A percentile compares a stretch with the other conserved stretches of the same genome.
Conservation (phyloP, 495 filamentous ascomycete species). For the Schizothecium vesticola region DNA sequence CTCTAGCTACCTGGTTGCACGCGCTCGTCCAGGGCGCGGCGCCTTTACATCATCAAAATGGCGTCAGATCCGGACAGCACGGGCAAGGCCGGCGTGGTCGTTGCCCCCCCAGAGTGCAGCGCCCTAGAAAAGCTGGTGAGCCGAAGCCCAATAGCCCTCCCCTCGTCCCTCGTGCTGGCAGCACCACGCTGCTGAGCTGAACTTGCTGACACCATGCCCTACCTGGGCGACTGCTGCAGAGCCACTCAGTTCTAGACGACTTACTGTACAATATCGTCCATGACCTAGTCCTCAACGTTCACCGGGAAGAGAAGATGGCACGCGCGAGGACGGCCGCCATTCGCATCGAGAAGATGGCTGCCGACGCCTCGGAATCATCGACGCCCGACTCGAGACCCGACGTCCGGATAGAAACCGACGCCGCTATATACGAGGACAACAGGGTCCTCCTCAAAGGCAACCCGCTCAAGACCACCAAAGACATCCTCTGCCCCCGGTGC, state of each 20-base stretch:
- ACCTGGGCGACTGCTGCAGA: slow-evolving; percentile 24
- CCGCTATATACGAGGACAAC: slow-evolving; percentile 66
- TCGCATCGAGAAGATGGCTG: slow-evolving; percentile 60
- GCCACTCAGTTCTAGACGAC: slow-evolving; percentile 57
- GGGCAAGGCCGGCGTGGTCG: slow-evolving; percentile 47
- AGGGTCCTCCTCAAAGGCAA: slow-evolving; percentile 70
- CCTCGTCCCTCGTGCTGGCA: too few relatives aligned
- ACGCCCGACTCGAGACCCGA: slow-evolving; percentile 40
- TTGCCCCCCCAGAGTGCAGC: slow-evolving; percentile 36
- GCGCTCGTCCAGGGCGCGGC: slow-evolving; percentile 5
- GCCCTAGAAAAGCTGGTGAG: slow-evolving; percentile 45
- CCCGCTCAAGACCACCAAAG: slow-evolving; percentile 64
- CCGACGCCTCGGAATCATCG: slow-evolving; percentile 45
- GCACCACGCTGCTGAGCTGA: too few relatives aligned
- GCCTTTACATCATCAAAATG: slow-evolving; percentile 27
- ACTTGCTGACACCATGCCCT: not conserved
- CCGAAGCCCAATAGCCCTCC: not conserved
- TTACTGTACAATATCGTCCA: slow-evolving; percentile 68
- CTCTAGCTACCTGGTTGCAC: not conserved
- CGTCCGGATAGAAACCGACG: slow-evolving; percentile 60
- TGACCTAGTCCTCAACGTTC: slow-evolving; percentile 62
- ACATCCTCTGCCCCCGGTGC: slow-evolving; percentile 64
- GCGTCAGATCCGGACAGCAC: slow-evolving; percentile 26
- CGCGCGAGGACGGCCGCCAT: slow-evolving; percentile 70
- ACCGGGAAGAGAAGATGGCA: slow-evolving; percentile 68